phyloP scores from a whole-genome alignment of 805 yeast species.

The Schwanniomyces occidentalis region DNA sequence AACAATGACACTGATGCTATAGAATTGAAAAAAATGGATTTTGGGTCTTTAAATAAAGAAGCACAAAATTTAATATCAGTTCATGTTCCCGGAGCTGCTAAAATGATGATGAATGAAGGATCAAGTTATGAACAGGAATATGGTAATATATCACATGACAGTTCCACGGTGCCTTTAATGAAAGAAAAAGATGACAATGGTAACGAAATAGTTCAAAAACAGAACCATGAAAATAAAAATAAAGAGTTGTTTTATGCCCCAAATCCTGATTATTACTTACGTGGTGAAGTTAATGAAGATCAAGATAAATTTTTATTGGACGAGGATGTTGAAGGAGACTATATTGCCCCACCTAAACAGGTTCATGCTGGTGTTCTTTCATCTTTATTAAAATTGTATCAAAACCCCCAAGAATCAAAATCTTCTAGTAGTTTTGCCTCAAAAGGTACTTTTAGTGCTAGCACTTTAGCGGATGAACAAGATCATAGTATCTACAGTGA shows the following conservation, averaged over 20 bases:
- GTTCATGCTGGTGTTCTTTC: constrained; percentile 88
- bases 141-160: background rate
- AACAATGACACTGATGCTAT: constrained; percentile 33
- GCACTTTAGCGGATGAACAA: constrained; percentile 27
- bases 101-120: constrained; percentile 2
- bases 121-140: constrained; percentile 1
- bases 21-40: constrained; percentile 45
- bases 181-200: background rate
- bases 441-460: constrained; percentile 11
- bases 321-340: constrained; percentile 30
- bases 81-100: constrained; percentile 38
- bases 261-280: constrained; percentile 45
- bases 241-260: constrained; percentile 30
- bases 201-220: constrained; percentile 5
- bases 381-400: constrained; percentile 70
- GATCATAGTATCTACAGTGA: constrained; percentile 15
- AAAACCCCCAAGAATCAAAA: constrained; percentile 38
- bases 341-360: constrained; percentile 44
- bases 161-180: background rate
- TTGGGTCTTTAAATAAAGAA: constrained; percentile 46
- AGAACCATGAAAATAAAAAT: constrained; percentile 1
- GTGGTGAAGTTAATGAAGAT: constrained; percentile 24
- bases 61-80: constrained; percentile 55
- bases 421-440: constrained; percentile 27
- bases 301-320: constrained; percentile 33